Percentiles rank a stretch among this genome's conserved stretches.
Evolutionary conservation across 768 basidiomycete species (phyloP).

Genomic region (Amanita molliuscula): DNA sequence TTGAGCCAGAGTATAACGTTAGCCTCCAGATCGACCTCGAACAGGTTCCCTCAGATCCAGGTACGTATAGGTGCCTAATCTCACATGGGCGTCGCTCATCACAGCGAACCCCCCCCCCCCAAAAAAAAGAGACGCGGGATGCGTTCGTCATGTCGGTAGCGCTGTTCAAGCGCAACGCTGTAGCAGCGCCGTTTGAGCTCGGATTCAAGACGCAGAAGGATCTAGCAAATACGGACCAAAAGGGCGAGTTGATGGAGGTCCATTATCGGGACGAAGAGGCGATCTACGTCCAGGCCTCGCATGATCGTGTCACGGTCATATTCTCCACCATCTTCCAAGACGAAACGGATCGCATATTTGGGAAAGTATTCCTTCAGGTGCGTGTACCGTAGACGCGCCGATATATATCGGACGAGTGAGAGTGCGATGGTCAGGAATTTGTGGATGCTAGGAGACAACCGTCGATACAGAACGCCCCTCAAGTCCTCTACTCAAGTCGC

Average conservation of each 20-base stretch:
- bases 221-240: conserved; percentile 62
- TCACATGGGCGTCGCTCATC: background rate
- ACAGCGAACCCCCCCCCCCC: conserved; percentile 10
- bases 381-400: background rate
- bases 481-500: conserved; percentile 89
- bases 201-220: conserved; percentile 79
- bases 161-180: conserved; percentile 83
- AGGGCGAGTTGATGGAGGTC: conserved; percentile 83
- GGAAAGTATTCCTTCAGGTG: conserved; percentile 97
- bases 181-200: conserved; percentile 89
- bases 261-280: conserved; percentile 97
- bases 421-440: conserved; percentile 60
- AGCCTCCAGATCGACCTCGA: conserved; percentile 84
- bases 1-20: conserved; percentile 86
- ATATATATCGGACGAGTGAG: background rate
- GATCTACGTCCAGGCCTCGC: conserved; percentile 87
- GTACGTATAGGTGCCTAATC: conserved; percentile 31
- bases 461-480: conserved; percentile 91
- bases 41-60: conserved; percentile 67
- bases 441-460: conserved; percentile 95
- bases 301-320: conserved; percentile 94
- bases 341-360: conserved; percentile 94
- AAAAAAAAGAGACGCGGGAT: conserved; percentile 80
- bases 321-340: conserved; percentile 96
- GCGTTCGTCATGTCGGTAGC: conserved; percentile 74